A percentile compares a stretch with the other conserved stretches of the same genome.
phyloP scores from a whole-genome alignment of 345 rosid species.

The Conringia planisiliqua region DNA sequence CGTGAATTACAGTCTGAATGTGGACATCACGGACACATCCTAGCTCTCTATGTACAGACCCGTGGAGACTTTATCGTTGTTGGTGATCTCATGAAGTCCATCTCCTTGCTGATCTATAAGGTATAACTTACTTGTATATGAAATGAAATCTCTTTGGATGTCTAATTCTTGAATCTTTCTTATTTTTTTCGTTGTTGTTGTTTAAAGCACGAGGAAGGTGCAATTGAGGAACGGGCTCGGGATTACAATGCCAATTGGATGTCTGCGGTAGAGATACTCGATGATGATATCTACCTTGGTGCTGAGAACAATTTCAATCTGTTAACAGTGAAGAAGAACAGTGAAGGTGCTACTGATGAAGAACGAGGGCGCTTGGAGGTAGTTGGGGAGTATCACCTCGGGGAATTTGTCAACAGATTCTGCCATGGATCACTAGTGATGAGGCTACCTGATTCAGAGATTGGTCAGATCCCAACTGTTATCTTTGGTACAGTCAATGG shows the following conservation, averaged over 20 bases:
- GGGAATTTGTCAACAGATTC: constrained; percentile 91
- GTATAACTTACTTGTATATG: constrained; percentile 22
- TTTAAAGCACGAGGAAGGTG: constrained; percentile 90
- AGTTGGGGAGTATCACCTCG: constrained; percentile 93
- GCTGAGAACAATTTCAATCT: constrained; percentile 89
- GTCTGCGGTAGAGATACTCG: constrained; percentile 97
- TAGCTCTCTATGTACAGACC: constrained; percentile 88
- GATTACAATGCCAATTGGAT: constrained; percentile 97
- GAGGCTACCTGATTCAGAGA: constrained; percentile 92
- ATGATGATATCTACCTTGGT: constrained; percentile 86
- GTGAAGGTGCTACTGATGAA: constrained; percentile 98
- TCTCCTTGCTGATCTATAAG: constrained; percentile 90
- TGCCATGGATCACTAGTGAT: constrained; percentile 91
- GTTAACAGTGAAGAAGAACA: constrained; percentile 84
- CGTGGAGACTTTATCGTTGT: constrained; percentile 98
- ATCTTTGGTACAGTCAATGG: constrained; percentile 92
- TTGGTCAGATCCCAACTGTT: constrained; percentile 87
- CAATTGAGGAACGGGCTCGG: constrained; percentile 90
- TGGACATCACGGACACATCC: constrained; percentile 96
- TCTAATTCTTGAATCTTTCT: not conserved
- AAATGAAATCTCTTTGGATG: not conserved
- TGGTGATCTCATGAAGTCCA: constrained; percentile 97
- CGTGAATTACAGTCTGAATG: constrained; percentile 93
- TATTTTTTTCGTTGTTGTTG: not conserved
- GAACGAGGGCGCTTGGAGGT: constrained; percentile 91